Percentiles rank a stretch among this genome's conserved stretches.
phyloP scores from a whole-genome alignment of 140 eudicot species.

The Bidens hawaiensis region DNA sequence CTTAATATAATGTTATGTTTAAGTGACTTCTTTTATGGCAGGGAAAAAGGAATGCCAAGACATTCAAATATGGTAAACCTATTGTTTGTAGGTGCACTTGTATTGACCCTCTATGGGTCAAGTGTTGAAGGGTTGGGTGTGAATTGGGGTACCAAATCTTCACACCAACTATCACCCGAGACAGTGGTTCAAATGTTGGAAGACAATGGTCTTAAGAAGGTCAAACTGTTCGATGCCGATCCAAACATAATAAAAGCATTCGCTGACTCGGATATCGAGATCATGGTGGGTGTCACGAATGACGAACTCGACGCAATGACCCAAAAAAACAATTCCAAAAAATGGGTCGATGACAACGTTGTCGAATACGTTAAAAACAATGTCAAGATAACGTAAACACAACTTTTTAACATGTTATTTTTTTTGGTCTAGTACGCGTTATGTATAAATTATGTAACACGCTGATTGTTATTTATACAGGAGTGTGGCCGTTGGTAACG shows the following conservation, averaged over 20 bases:
- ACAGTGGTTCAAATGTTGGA: slow-evolving; percentile 44
- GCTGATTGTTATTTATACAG: slow-evolving; percentile 19
- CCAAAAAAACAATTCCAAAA: slow-evolving; percentile 15
- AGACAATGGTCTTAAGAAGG: slow-evolving; percentile 44
- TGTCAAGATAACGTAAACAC: slow-evolving; percentile 40
- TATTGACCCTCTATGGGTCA: no score
- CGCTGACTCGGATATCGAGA: slow-evolving; percentile 36
- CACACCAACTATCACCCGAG: slow-evolving; percentile 35
- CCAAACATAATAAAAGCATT: slow-evolving; percentile 16
- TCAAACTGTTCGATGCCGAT: slow-evolving; percentile 42
- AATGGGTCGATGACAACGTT: slow-evolving; percentile 43
- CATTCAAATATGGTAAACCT: no score
- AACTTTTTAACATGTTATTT: not conserved
- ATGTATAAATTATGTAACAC: not conserved
- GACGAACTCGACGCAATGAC: slow-evolving; percentile 17
- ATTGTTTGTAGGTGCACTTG: slow-evolving; percentile 12
- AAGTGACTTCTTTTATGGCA: slow-evolving; percentile 6
- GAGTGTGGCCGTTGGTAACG: slow-evolving; percentile 49
- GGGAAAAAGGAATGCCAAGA: no score
- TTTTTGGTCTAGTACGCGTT: not conserved
- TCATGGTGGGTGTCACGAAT: slow-evolving; percentile 37
- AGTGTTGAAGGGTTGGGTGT: slow-evolving; percentile 44
- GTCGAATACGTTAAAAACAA: slow-evolving; percentile 19
- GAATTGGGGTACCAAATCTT: slow-evolving; percentile 44
- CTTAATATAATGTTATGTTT: not conserved